Percentiles rank a stretch among this genome's conserved stretches.
Evolutionary conservation across 2,329 filamentous ascomycete genomes (phyloP).

Genomic region (Moelleriella libera): DNA sequence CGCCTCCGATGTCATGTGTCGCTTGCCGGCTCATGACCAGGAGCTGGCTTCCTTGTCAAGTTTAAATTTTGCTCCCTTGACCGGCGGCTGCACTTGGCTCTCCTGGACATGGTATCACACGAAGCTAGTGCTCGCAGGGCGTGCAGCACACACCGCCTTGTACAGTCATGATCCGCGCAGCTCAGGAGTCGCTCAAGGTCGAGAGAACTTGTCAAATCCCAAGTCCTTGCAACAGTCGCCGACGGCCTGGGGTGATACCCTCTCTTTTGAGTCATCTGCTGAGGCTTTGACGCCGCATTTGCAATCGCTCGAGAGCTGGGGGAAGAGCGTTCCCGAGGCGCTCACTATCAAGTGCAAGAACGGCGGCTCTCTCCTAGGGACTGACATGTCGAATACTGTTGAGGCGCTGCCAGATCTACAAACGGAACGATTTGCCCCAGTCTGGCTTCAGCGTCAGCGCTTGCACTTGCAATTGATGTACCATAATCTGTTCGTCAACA

Average conservation of each 20-base stretch:
- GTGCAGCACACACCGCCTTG: slow-evolving; percentile 10
- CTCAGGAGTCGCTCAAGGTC: not conserved
- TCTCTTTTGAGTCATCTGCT: not conserved
- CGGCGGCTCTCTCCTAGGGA: slow-evolving; percentile 18
- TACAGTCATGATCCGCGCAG: not conserved
- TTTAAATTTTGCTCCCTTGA: slow-evolving; percentile 6
- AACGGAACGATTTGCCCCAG: slow-evolving; percentile 17
- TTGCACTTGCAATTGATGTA: slow-evolving; percentile 26
- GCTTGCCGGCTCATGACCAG: slow-evolving; percentile 14
- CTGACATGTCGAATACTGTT: not conserved
- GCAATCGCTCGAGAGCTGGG: slow-evolving; percentile 15
- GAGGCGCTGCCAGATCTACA: slow-evolving; percentile 7
- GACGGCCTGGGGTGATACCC: not conserved
- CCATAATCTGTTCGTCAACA: slow-evolving; percentile 20
- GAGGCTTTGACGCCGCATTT: slow-evolving; percentile 7
- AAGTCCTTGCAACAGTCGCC: not conserved
- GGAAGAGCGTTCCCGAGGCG: slow-evolving; percentile 16
- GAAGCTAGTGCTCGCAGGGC: slow-evolving; percentile 6
- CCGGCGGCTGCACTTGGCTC: slow-evolving; percentile 9
- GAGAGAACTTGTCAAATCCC: not conserved
- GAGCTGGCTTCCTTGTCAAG: slow-evolving; percentile 6
- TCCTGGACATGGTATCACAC: slow-evolving; percentile 6
- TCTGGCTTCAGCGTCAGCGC: slow-evolving; percentile 24
- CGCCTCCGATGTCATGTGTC: slow-evolving; percentile 17
- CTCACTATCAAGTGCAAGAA: slow-evolving; percentile 19